Evolutionary conservation across 2,329 filamentous ascomycete genomes (phyloP), one percentile per base, ranked within the genome.

Genomic region (Neofusicoccum sp.): DNA sequence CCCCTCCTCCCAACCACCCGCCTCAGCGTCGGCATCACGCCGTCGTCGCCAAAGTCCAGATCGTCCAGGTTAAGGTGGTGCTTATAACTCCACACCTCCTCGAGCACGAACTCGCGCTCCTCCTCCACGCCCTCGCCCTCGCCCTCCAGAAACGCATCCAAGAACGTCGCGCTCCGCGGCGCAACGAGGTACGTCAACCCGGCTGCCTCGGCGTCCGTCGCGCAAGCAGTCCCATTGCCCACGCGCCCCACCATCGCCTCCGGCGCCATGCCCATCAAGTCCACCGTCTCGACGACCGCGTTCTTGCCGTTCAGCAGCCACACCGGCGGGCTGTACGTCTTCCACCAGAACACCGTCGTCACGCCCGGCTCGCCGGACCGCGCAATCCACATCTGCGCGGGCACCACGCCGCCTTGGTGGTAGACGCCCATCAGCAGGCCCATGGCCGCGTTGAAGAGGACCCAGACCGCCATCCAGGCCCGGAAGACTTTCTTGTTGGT

Each of bases 291-390:
- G n/a, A 93, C 77, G 8, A 90, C 83, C 67, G 88, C 84, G 67
- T 90, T 92, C 75, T 90, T 90, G 61, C 89, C 88, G 67, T 92
- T 89, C 6, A 93, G 80, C 22, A 94, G 82, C 90, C 91, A 94
- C 39, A 89, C 88, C 0, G 91, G 91, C 16, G 91, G 91, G 73
- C 88, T 90, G 73, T 93, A 93, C 1, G 91, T 93, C 74, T 93
- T 93, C 91, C 91, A 94, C 91, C 91, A 94, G 56, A 91, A 82
- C 3, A 88, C 89, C 37, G 89, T 83, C 4, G 50, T 54, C 12
- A 63, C 33, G 2, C 22, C 33, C 66, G 89, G 68, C 22, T 74
- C 88, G 4, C 85, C 82, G 67, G 90, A 87, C 61, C 85, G 85
- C 70, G 87, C 89, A 71, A 94, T 82, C 72, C 91, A 91, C 0